Conservation (phyloP, 2,329 filamentous ascomycete species). For the Colletotrichum melonis region DNA sequence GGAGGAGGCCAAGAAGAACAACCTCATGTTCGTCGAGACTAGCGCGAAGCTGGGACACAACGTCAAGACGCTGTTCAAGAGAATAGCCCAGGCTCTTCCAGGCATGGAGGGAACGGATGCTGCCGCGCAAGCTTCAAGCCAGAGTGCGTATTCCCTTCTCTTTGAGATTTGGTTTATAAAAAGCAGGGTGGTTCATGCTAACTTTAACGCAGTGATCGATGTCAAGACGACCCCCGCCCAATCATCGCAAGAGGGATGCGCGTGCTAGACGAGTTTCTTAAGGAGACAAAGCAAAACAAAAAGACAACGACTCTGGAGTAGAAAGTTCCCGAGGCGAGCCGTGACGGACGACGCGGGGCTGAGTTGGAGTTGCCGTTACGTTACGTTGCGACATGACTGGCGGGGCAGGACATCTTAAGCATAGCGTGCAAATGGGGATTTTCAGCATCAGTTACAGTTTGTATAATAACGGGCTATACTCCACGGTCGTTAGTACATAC, state of each 20-base stretch:
- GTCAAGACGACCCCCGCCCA: conserved; percentile 84
- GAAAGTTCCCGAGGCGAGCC: conserved; percentile 34
- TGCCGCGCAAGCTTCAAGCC: conserved; percentile 76
- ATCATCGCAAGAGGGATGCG: conserved; percentile 78
- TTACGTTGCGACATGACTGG: conserved; percentile 34
- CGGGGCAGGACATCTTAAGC: conserved; percentile 41
- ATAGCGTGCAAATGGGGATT: conserved; percentile 43
- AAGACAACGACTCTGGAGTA: conserved; percentile 7
- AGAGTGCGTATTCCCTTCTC: conserved; percentile 71
- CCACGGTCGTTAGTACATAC: conserved; percentile 38
- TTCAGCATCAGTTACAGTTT: conserved; percentile 40
- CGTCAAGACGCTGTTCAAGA: conserved; percentile 96
- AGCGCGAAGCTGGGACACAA: conserved; percentile 98
- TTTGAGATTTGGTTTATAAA: background rate
- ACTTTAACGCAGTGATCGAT: conserved; percentile 78
- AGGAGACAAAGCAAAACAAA: background rate
- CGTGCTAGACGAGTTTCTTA: conserved; percentile 59
- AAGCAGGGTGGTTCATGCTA: background rate
- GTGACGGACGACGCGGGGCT: conserved; percentile 20
- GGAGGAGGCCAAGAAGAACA: conserved; percentile 97
- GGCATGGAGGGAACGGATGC: conserved; percentile 95
- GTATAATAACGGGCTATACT: conserved; percentile 38
- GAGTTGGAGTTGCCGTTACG: conserved; percentile 23
- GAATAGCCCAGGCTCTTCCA: conserved; percentile 96
- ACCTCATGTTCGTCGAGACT: conserved; percentile 98